These are phyloP conservation scores for Arctium minus DNA, from an alignment of 129 eudicot species.

Conservation along the genomic window DNA sequence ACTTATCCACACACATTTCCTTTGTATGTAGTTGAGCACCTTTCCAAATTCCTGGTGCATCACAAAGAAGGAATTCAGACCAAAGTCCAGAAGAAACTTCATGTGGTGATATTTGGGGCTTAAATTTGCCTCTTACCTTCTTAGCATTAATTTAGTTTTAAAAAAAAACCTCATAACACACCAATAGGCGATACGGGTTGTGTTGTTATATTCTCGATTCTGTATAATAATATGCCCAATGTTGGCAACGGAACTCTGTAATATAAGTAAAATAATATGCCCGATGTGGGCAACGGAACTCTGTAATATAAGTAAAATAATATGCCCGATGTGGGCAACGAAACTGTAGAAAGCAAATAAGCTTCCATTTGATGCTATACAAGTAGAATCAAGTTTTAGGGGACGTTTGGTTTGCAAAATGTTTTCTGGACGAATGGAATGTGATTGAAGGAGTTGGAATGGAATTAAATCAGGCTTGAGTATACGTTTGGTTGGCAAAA, in stretches of 20 bases:
- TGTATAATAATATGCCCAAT: constrained; percentile 9
- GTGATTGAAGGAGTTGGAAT: no score
- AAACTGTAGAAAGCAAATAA: neutral
- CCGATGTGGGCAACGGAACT: neutral
- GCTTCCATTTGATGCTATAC: neutral
- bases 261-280: neutral
- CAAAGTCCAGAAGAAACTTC: constrained; percentile 47
- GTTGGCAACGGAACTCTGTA: neutral
- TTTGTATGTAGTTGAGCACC: constrained; percentile 71
- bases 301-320: constrained; percentile 1
- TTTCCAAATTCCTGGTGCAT: constrained; percentile 84
- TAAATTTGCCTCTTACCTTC: neutral
- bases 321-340: neutral
- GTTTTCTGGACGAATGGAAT: neutral
- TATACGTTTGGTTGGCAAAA: neutral
- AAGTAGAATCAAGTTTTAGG: neutral
- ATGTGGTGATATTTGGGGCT: constrained; percentile 42
- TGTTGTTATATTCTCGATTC: constrained; percentile 3
- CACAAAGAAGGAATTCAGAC: constrained; percentile 63
- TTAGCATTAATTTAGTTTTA: neutral
- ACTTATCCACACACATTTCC: neutral
- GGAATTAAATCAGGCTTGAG: neutral
- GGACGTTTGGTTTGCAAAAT: neutral
- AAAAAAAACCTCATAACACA: constrained; percentile 2
- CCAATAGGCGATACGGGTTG: neutral